These are phyloP conservation scores for Pythium phragmitis DNA, from an alignment of 352 stramenopile species.

Conservation along the genomic window DNA sequence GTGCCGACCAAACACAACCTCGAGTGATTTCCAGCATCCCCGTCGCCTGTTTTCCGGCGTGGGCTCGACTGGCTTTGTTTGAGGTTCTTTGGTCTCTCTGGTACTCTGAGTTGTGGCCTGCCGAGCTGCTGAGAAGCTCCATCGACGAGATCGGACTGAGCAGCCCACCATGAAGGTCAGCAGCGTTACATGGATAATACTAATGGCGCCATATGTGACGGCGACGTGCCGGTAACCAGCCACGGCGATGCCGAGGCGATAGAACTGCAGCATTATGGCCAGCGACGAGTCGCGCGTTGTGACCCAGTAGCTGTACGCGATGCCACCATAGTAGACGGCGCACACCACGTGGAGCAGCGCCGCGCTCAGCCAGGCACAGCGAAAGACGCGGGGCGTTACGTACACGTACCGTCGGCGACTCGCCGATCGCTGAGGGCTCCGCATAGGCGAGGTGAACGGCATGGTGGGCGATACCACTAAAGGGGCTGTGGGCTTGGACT, in stretches of 20 bases:
- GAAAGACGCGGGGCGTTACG: not conserved
- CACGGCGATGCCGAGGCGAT: not conserved
- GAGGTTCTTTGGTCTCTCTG: not conserved
- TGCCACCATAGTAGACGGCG: not conserved
- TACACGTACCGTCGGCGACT: too few relatives aligned
- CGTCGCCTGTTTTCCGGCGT: not conserved
- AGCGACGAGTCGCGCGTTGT: not conserved
- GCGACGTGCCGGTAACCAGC: not conserved
- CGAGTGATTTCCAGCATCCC: not conserved
- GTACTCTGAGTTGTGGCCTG: not conserved
- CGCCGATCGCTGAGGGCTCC: too few relatives aligned
- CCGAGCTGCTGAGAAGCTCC: not conserved
- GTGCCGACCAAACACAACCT: not conserved
- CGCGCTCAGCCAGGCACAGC: not conserved
- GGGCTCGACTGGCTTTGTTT: not conserved
- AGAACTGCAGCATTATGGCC: not conserved
- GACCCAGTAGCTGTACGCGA: constrained; percentile 1
- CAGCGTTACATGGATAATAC: not conserved
- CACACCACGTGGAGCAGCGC: constrained; percentile 1
- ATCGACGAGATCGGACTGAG: not conserved
- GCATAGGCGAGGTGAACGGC: too few relatives aligned
- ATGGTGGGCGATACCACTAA: too few relatives aligned
- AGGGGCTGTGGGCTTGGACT: too few relatives aligned
- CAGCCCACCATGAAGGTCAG: not conserved
- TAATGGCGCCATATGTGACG: not conserved